Percentiles rank a stretch among this genome's conserved stretches.
phyloP scores from a whole-genome alignment of 768 basidiomycete species.

The Multifurca ochricompacta region DNA sequence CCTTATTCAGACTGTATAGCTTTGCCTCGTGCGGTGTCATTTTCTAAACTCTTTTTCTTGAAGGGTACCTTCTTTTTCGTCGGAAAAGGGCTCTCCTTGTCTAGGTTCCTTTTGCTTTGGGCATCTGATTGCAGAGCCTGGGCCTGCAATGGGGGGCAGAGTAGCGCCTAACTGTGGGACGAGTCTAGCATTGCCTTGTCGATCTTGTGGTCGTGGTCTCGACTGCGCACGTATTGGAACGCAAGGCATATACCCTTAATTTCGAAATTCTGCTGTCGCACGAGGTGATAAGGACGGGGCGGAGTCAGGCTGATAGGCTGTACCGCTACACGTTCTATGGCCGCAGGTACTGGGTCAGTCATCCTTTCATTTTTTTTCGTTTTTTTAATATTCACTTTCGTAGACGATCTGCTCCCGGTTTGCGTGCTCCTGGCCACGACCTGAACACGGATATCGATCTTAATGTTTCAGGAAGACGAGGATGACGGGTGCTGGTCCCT shows the following conservation, averaged over 20 bases:
- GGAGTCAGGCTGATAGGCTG: background rate
- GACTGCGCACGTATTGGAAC: background rate
- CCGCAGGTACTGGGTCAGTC: background rate
- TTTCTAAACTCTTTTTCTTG: background rate
- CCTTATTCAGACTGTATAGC: constrained; percentile 2
- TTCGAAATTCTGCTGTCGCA: background rate
- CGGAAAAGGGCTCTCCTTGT: background rate
- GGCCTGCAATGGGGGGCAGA: background rate
- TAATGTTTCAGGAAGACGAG: background rate
- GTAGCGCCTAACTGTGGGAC: background rate
- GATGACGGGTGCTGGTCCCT: too few relatives aligned
- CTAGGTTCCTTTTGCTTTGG: background rate
- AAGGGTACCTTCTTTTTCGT: background rate
- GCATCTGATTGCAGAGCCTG: constrained; percentile 3
- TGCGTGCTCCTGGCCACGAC: background rate
- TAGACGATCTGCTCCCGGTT: constrained; percentile 14
- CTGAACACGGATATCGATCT: constrained; percentile 7
- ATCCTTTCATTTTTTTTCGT: too few relatives aligned
- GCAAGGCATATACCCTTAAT: background rate
- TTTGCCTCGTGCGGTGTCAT: constrained; percentile 1
- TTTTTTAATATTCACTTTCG: constrained; percentile 5
- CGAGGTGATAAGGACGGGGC: constrained; percentile 4
- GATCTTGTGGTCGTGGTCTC: constrained; percentile 11
- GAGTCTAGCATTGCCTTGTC: background rate
- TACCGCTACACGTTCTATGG: constrained; percentile 2